A percentile compares a stretch with the other conserved stretches of the same genome.
Evolutionary conservation across 2,329 filamentous ascomycete genomes (phyloP).

Genomic region (Cercospora sp.): DNA sequence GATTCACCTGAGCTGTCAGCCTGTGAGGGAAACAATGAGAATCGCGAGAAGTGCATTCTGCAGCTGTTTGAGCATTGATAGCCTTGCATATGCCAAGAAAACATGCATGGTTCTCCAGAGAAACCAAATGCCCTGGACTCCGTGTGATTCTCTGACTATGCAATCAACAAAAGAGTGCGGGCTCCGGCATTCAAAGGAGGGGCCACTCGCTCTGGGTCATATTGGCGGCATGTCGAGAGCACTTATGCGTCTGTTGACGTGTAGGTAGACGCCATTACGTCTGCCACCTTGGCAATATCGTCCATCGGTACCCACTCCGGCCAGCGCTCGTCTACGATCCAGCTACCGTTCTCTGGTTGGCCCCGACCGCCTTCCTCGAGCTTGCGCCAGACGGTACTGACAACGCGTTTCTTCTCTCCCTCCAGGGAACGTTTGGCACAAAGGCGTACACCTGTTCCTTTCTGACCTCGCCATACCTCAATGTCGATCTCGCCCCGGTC

Average conservation of each 20-base stretch:
- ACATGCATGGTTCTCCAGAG: not conserved
- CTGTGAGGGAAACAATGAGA: not conserved
- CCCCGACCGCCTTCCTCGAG: constrained; percentile 33
- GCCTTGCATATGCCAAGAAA: not conserved
- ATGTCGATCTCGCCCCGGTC: constrained; percentile 42
- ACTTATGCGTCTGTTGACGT: not conserved
- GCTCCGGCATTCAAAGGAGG: not conserved
- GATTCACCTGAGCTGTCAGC: not conserved
- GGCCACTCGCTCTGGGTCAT: not conserved
- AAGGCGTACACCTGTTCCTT: constrained; percentile 39
- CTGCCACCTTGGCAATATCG: constrained; percentile 8
- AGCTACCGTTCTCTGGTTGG: constrained; percentile 34
- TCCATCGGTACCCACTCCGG: constrained; percentile 29
- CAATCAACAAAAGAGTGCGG: too few relatives aligned
- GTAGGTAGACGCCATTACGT: not conserved
- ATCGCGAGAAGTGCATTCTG: not conserved
- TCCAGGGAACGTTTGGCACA: constrained; percentile 19
- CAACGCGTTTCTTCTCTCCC: constrained; percentile 25
- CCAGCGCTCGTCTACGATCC: constrained; percentile 37
- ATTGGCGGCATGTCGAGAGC: not conserved
- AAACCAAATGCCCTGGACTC: not conserved
- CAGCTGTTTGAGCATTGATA: not conserved
- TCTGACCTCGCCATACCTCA: constrained; percentile 37
- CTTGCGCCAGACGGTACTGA: constrained; percentile 37
- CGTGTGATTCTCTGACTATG: not conserved